These are phyloP conservation scores for Logfia minima DNA, from an alignment of 129 eudicot genomes.

Conservation along the genomic window DNA sequence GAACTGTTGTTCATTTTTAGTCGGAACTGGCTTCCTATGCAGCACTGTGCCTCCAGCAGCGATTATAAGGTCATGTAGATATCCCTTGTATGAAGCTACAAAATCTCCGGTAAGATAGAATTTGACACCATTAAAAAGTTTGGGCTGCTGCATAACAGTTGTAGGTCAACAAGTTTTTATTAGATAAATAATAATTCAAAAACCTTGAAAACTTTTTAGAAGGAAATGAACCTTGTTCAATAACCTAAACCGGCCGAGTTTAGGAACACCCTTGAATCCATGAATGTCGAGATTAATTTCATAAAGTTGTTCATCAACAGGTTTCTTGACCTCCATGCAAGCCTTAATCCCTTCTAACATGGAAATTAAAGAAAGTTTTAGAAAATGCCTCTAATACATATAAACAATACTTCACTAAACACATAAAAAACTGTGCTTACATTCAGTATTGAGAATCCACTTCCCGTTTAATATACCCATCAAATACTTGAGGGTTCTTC, in stretches of 20 bases:
- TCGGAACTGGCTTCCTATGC: constrained; percentile 70
- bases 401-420: background rate
- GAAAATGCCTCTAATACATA: background rate
- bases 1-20: constrained; percentile 28
- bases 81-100: constrained; percentile 72
- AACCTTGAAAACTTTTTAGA: background rate
- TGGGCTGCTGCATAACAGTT: constrained; percentile 65
- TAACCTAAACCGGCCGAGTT: constrained; percentile 69
- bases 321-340: constrained; percentile 67
- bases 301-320: constrained; percentile 69
- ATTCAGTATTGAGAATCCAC: constrained; percentile 74
- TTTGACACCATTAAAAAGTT: constrained; percentile 52
- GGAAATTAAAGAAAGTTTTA: background rate
- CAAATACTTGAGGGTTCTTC: constrained; percentile 87
- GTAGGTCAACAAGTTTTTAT: background rate
- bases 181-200: background rate
- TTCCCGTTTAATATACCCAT: constrained; percentile 96
- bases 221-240: constrained; percentile 60
- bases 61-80: constrained; percentile 70
- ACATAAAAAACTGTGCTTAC: constrained; percentile 41
- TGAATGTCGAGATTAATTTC: constrained; percentile 74
- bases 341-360: constrained; percentile 72
- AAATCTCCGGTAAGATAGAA: constrained; percentile 81
- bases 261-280: constrained; percentile 84
- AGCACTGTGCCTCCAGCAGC: constrained; percentile 89